A percentile compares a stretch with the other conserved stretches of the same genome.
phyloP scores from a whole-genome alignment of 306 rosid genomes.

The Myrica gale region DNA sequence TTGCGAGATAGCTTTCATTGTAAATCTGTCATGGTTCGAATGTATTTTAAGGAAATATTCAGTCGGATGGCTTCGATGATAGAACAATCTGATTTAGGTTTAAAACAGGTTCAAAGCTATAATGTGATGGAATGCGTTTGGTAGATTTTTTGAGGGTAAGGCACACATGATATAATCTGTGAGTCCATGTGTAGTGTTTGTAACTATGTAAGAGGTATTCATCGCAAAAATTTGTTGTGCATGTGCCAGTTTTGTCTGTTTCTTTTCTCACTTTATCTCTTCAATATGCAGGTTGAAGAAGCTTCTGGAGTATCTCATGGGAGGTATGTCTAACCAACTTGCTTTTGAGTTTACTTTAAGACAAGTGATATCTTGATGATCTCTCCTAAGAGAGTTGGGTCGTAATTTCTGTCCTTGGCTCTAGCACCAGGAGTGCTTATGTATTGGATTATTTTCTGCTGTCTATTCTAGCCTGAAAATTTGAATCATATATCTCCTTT shows the following conservation, averaged over 20 bases:
- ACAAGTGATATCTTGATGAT: slow-evolving; percentile 6
- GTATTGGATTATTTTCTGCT: not conserved
- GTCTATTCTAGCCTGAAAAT: slow-evolving; percentile 6
- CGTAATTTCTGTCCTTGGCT: slow-evolving; percentile 5
- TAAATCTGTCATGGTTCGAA: not conserved
- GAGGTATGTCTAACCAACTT: slow-evolving; percentile 34
- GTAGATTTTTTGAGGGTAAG: not conserved
- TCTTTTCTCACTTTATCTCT: slow-evolving; percentile 1
- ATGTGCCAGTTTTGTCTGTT: not conserved
- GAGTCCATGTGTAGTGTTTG: not conserved
- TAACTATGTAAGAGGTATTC: not conserved
- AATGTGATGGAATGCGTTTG: not conserved
- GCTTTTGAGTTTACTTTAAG: not conserved
- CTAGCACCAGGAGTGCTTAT: not conserved
- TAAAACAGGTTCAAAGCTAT: not conserved
- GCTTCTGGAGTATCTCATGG: slow-evolving; percentile 23
- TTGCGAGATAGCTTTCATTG: not conserved
- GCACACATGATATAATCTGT: not conserved
- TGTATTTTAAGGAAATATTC: not conserved
- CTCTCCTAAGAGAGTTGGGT: slow-evolving; percentile 2
- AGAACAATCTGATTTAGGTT: not conserved
- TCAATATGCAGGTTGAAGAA: slow-evolving; percentile 39
- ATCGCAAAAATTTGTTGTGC: not conserved
- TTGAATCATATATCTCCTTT: not conserved
- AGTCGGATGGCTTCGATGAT: not conserved